Evolutionary conservation across 2,329 filamentous ascomycete species (phyloP), one percentile per base, ranked within the genome.

Genomic region (Basipetospora chlamydospora): DNA sequence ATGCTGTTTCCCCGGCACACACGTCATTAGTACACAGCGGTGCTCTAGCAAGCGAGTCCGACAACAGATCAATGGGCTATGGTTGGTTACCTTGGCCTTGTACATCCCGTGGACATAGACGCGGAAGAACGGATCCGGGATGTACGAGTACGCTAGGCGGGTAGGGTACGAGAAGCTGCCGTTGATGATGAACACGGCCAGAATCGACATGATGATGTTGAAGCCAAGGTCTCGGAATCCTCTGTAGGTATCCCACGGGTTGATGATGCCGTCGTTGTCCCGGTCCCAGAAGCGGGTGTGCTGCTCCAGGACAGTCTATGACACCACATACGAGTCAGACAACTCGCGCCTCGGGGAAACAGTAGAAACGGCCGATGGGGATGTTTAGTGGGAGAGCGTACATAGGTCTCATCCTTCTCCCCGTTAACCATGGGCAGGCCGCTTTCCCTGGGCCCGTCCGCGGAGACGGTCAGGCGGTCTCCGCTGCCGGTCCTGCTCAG

Each of bases 131-230:
- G 55, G 53, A 29, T 60, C 60, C 0, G 60, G 60, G 0, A 60
- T 5, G 34, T 43, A 50, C 4, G 53, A 55, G 15, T 52, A 43
- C 5, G 51, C 49, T 10, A 37, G 26, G n/a, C 34, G 34, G 0
- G 61, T 64, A 2, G 60, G 59, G 39, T 66, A 66, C 4, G 62
- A 64, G 43, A 66, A 63, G 44, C 50, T 56, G 35, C 49, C 4
- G 28, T 63, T 56, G 37, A 65, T 58, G 28, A 65, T 53, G 9
- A 65, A 39, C 11, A 53, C 38, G 3, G 58, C 49, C 2, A 64
- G 37, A 1, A 57, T 9, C 4, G 56, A 62, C 41, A 64, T 56
- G 1, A 57, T 23, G 10, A 60, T 35, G 33, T 49, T 55, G 47
- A 61, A 63, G 0, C 60, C 60, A 0, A 63, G 44, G 1, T 51